These are phyloP conservation scores for Mycena albidolilacea DNA, from an alignment of 768 basidiomycete species.

Conservation along the genomic window DNA sequence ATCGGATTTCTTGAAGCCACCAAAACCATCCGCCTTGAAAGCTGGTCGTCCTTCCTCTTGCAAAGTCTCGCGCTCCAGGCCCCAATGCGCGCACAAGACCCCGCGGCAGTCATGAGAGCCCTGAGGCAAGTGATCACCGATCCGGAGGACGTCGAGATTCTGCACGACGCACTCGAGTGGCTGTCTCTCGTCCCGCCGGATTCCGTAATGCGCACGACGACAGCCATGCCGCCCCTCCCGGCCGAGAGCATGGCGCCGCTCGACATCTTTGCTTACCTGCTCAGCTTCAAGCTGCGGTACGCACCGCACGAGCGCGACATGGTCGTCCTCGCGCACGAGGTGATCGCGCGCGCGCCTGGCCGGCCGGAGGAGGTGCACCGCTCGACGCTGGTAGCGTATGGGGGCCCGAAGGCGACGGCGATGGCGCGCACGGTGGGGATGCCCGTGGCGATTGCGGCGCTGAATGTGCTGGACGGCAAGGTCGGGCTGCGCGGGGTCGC, in stretches of 20 bases:
- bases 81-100: conserved; percentile 27
- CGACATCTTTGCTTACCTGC: conserved; percentile 81
- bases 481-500: conserved; percentile 70
- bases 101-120: conserved; percentile 29
- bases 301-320: conserved; percentile 82
- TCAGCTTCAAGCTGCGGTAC: conserved; percentile 82
- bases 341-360: conserved; percentile 62
- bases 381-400: conserved; percentile 77
- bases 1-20: conserved; percentile 76
- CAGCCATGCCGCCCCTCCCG: conserved; percentile 61
- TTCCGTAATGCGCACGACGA: conserved; percentile 29
- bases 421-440: conserved; percentile 95
- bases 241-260: conserved; percentile 64
- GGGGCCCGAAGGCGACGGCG: conserved; percentile 70
- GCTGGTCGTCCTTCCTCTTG: conserved; percentile 56
- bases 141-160: conserved; percentile 42
- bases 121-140: conserved; percentile 15
- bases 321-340: conserved; percentile 89
- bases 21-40: conserved; percentile 52
- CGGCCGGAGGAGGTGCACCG: conserved; percentile 69
- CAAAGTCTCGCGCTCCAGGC: conserved; percentile 46
- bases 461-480: conserved; percentile 77
- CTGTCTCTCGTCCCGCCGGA: conserved; percentile 50
- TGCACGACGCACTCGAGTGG: conserved; percentile 65
- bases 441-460: conserved; percentile 88